A percentile compares a stretch with the other conserved stretches of the same genome.
phyloP scores from a whole-genome alignment of 1,139 yeast genomes.

The Candida sojae region DNA sequence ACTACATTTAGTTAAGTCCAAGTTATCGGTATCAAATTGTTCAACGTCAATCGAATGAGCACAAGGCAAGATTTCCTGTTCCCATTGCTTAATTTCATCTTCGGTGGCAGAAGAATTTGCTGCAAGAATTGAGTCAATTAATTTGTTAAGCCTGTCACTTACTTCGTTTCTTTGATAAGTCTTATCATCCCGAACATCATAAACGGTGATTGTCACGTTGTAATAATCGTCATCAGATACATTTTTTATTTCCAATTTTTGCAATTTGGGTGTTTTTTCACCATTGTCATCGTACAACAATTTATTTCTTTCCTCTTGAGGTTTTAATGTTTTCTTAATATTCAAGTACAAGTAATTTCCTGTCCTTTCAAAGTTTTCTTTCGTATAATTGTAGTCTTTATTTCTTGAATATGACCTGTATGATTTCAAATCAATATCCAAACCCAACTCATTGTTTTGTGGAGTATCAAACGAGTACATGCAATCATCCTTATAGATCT shows the following conservation, averaged over 20 bases:
- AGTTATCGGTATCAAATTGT: slow-evolving; percentile 32
- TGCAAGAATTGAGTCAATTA: slow-evolving; percentile 52
- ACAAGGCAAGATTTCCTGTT: slow-evolving; percentile 80
- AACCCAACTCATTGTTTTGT: slow-evolving; percentile 56
- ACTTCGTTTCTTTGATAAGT: slow-evolving; percentile 20
- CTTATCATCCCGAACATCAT: slow-evolving; percentile 37
- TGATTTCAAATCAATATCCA: slow-evolving; percentile 73
- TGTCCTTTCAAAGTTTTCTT: slow-evolving; percentile 49
- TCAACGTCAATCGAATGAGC: slow-evolving; percentile 62
- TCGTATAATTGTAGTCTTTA: slow-evolving; percentile 51
- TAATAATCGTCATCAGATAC: slow-evolving; percentile 68
- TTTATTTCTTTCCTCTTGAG: slow-evolving; percentile 26
- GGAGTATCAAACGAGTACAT: slow-evolving; percentile 78
- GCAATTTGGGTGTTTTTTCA: slow-evolving; percentile 53
- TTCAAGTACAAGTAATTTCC: slow-evolving; percentile 61
- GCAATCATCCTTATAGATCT: slow-evolving; percentile 80
- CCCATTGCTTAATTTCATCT: slow-evolving; percentile 89
- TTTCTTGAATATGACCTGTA: slow-evolving; percentile 63
- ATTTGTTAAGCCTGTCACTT: slow-evolving; percentile 22
- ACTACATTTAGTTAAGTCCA: slow-evolving; percentile 51
- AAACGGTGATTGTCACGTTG: slow-evolving; percentile 48
- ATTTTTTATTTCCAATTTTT: slow-evolving; percentile 75
- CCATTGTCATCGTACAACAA: slow-evolving; percentile 25
- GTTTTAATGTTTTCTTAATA: slow-evolving; percentile 50
- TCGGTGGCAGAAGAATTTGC: slow-evolving; percentile 68